These are phyloP conservation scores for Salix exigua DNA, from an alignment of 345 rosid species.

Conservation along the genomic window DNA sequence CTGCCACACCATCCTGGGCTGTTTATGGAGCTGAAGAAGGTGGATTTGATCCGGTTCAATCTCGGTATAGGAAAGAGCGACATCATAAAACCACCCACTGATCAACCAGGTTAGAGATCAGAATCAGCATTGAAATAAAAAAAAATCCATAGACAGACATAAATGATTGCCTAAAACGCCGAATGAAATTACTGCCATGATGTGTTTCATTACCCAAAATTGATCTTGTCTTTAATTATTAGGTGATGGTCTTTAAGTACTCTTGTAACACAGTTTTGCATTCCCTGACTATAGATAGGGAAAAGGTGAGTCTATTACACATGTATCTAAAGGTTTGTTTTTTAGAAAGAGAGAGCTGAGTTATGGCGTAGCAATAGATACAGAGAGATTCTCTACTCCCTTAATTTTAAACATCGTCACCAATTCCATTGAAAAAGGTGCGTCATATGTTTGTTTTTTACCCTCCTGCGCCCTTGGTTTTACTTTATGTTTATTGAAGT, in stretches of 20 bases:
- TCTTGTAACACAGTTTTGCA: constrained; percentile 10
- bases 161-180: too few relatives aligned
- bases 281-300: constrained; percentile 1
- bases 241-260: constrained; percentile 3
- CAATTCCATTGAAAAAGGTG: too few relatives aligned
- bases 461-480: too few relatives aligned
- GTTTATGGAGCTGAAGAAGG: constrained; percentile 94
- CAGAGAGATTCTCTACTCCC: too few relatives aligned
- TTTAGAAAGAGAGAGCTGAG: background rate
- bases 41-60: constrained; percentile 87
- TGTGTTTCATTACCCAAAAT: too few relatives aligned
- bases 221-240: background rate
- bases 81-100: constrained; percentile 63
- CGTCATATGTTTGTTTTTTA: too few relatives aligned
- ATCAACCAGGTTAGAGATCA: constrained; percentile 24
- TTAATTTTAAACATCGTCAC: too few relatives aligned
- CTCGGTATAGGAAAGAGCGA: constrained; percentile 74
- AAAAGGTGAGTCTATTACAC: background rate
- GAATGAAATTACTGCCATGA: too few relatives aligned
- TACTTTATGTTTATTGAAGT: background rate
- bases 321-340: constrained; percentile 3
- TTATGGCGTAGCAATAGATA: too few relatives aligned
- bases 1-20: constrained; percentile 87
- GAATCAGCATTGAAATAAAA: background rate
- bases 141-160: background rate